A percentile compares a stretch with the other conserved stretches of the same genome.
Conservation (phyloP, 2,329 filamentous ascomycete species). For the Lachnellula subtilissima region DNA sequence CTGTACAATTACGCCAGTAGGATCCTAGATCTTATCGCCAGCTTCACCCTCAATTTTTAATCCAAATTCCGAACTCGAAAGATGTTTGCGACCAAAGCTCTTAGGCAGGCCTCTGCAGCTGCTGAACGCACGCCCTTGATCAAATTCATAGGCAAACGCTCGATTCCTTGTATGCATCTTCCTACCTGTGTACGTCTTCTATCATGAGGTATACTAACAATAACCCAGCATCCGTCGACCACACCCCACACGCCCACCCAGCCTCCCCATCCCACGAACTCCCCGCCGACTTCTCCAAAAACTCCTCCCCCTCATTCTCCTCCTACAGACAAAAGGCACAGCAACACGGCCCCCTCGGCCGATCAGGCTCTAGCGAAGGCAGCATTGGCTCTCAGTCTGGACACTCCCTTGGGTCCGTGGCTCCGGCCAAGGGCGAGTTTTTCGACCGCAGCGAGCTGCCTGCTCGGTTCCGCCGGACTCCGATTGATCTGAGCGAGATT, state of each 20-base stretch:
- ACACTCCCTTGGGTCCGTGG: conserved; percentile 65
- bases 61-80: conserved; percentile 15
- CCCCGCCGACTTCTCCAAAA: conserved; percentile 48
- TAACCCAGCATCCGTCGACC: conserved; percentile 47
- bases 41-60: conserved; percentile 6
- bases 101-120: conserved; percentile 32
- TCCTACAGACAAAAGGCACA: conserved; percentile 54
- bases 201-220: conserved; percentile 9
- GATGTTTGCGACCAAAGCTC: conserved; percentile 36
- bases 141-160: conserved; percentile 38
- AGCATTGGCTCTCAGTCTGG: conserved; percentile 42
- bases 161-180: conserved; percentile 33
- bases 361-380: conserved; percentile 17
- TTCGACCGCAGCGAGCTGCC: conserved; percentile 91
- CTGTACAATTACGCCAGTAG: conserved; percentile 12
- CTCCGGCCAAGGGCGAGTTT: conserved; percentile 66
- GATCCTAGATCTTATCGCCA: conserved; percentile 8
- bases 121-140: conserved; percentile 37
- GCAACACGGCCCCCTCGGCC: conserved; percentile 53
- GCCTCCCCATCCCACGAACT: conserved; percentile 49
- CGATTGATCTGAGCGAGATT: conserved; percentile 78
- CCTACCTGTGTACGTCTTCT: neutral
- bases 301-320: conserved; percentile 45
- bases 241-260: conserved; percentile 53
- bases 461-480: conserved; percentile 69